Evolutionary conservation across 2,329 filamentous ascomycete genomes (phyloP).

Genomic region (Tolypocladium pustulatum): DNA sequence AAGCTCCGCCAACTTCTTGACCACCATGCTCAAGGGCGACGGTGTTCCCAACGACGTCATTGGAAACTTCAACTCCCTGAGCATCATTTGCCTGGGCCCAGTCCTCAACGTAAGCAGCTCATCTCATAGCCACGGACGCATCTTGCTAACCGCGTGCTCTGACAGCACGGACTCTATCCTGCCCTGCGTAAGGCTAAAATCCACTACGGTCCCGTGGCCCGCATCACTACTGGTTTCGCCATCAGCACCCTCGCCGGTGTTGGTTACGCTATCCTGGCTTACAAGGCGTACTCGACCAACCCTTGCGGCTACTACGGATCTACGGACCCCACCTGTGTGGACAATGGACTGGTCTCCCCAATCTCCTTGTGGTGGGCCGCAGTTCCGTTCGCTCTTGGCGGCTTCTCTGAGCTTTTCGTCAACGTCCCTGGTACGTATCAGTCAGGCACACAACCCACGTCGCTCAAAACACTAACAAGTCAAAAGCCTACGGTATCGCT

Average conservation of each 20-base stretch:
- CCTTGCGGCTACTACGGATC: conserved; percentile 29
- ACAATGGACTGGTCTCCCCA: conserved; percentile 11
- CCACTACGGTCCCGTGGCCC: conserved; percentile 45
- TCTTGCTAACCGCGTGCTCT: background rate
- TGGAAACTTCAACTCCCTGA: conserved; percentile 46
- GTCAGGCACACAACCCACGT: background rate
- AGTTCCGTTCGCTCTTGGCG: conserved; percentile 15
- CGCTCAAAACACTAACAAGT: background rate
- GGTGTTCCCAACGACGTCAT: conserved; percentile 52
- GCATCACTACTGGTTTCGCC: conserved; percentile 48
- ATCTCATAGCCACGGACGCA: background rate
- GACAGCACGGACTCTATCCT: conserved; percentile 38
- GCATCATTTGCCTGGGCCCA: conserved; percentile 38
- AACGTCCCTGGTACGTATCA: conserved; percentile 11
- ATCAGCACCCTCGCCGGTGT: conserved; percentile 38
- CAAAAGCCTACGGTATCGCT: conserved; percentile 35
- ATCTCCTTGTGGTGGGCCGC: conserved; percentile 14
- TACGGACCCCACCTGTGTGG: conserved; percentile 10
- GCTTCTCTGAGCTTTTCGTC: conserved; percentile 17
- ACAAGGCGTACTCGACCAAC: conserved; percentile 45
- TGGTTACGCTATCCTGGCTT: conserved; percentile 44
- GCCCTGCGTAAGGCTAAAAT: conserved; percentile 38
- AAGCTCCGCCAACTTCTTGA: conserved; percentile 23
- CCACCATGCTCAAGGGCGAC: conserved; percentile 31
- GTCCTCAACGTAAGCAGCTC: conserved; percentile 11